These are phyloP conservation scores for Candida ipomoeae DNA, from an alignment of 805 yeast species.

Conservation along the genomic window DNA sequence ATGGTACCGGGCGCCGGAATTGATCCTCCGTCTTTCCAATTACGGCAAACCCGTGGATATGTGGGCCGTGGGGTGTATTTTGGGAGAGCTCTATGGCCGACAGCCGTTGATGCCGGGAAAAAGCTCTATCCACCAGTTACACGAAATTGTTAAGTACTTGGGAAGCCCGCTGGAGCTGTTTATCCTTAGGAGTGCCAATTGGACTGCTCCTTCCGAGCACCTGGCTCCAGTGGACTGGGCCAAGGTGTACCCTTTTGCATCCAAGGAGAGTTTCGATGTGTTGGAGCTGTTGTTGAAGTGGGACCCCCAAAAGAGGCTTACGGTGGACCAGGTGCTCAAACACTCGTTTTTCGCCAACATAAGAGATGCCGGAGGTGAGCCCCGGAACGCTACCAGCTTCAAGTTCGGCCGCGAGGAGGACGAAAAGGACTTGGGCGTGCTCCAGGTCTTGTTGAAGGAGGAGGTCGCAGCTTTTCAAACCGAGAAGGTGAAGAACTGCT, in stretches of 20 bases:
- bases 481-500: constrained; percentile 3
- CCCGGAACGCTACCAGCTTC: constrained; percentile 46
- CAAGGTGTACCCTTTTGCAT: constrained; percentile 60
- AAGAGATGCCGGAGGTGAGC: constrained; percentile 55
- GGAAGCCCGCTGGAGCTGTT: constrained; percentile 53
- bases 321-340: constrained; percentile 52
- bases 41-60: constrained; percentile 74
- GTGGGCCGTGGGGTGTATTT: constrained; percentile 93
- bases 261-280: constrained; percentile 47
- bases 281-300: constrained; percentile 57
- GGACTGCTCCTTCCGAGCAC: constrained; percentile 35
- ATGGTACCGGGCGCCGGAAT: constrained; percentile 95
- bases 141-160: constrained; percentile 60
- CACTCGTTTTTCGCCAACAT: constrained; percentile 55
- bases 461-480: constrained; percentile 22
- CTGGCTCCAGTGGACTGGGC: constrained; percentile 45
- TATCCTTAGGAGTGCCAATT: neutral
- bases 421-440: constrained; percentile 16
- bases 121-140: constrained; percentile 66
- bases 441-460: constrained; percentile 16
- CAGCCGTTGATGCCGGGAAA: constrained; percentile 77
- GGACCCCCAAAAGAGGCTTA: constrained; percentile 53
- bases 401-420: constrained; percentile 62
- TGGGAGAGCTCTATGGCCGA: constrained; percentile 80
- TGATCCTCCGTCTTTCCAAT: constrained; percentile 54